These are phyloP conservation scores for Fusarium nanum DNA, from an alignment of 2,329 filamentous ascomycete genomes.

Conservation along the genomic window DNA sequence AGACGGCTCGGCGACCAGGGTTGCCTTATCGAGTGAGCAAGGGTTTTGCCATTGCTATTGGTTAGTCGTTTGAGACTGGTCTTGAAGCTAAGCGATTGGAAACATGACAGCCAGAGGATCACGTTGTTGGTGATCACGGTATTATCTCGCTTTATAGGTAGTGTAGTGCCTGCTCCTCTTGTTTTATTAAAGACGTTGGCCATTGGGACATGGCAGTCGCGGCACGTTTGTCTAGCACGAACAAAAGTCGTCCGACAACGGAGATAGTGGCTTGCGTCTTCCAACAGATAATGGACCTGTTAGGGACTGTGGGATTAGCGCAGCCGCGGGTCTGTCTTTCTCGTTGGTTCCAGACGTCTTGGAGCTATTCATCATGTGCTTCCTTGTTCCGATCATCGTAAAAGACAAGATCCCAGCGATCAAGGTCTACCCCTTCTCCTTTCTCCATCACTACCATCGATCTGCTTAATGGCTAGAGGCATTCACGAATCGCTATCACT, in stretches of 20 bases:
- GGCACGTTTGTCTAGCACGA: slow-evolving; percentile 41
- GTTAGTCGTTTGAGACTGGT: slow-evolving; percentile 44
- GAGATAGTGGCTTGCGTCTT: slow-evolving; percentile 44
- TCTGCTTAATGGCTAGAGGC: slow-evolving; percentile 24
- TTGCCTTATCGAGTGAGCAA: slow-evolving; percentile 43
- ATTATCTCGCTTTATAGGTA: slow-evolving; percentile 24
- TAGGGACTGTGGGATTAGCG: slow-evolving; percentile 49
- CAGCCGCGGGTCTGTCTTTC: slow-evolving; percentile 36
- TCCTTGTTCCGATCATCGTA: slow-evolving; percentile 1
- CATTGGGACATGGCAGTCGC: slow-evolving; percentile 37
- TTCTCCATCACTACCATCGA: slow-evolving; percentile 11
- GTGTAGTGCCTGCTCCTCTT: not conserved
- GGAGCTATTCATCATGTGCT: slow-evolving; percentile 23
- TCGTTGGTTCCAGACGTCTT: slow-evolving; percentile 39
- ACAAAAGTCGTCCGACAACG: slow-evolving; percentile 40
- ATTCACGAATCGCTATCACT: slow-evolving; percentile 19
- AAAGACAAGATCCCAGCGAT: slow-evolving; percentile 2
- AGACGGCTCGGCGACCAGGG: slow-evolving; percentile 47
- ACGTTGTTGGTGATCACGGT: slow-evolving; percentile 31
- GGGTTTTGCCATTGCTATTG: slow-evolving; percentile 52
- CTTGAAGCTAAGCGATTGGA: slow-evolving; percentile 45
- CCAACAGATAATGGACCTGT: slow-evolving; percentile 18
- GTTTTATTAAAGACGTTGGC: slow-evolving; percentile 12
- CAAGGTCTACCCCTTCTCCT: slow-evolving; percentile 20
- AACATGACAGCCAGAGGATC: slow-evolving; percentile 49